Base-by-base conservation (phyloP, 169 alveolate species). In the Neospora caninum region DNA sequence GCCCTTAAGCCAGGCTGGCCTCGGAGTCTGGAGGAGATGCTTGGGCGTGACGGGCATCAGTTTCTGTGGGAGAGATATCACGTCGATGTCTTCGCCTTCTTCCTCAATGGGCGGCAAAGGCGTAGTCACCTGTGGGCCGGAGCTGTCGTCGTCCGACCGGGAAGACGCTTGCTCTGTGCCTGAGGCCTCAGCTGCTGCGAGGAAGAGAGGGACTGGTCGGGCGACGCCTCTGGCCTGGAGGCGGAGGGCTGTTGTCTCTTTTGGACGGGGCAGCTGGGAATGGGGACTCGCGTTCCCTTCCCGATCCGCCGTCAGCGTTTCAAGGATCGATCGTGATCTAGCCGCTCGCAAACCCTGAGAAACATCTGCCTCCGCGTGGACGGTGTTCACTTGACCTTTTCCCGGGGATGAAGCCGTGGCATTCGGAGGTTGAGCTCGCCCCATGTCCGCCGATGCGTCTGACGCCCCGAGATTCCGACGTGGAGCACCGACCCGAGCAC, bases 1-100 rank as follows among this genome's bases (percentile, higher is more conserved):
- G 87, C 87, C 87, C 43, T 78, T 78, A 0, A 78, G 87, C 41
- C 41, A 34, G 49, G 87, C 87, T 0, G 87, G 87, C 25, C 87
- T 27, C 25, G 87, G 87, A 16, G 87, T 78, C 87, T 78, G 87
- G 16, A 78, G 87, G 87, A 78, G 43, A 34, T 78, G 87, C 87
- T 78, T 22, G 31, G 87, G 87, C 87, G 87, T 78, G 87, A 78
- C 43, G 31, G 87, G 87, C 87, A 78, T 29, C 20, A 22, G 87
- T 20, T 39, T 34, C 87, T 34, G 53, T 16, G 87, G 87, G 29
- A 78, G 34, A 20, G 87, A 42, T 6, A 78, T 39, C 31, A 78
- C 43, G 31, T 34, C 45, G 7, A 78, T 78, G 27, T 39, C 78
- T 64, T 64, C 78, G 0, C 78, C 78, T 25, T 64, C 78, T 9